Conservation (phyloP, 1,139 yeast species). For the Pichia sp. region DNA sequence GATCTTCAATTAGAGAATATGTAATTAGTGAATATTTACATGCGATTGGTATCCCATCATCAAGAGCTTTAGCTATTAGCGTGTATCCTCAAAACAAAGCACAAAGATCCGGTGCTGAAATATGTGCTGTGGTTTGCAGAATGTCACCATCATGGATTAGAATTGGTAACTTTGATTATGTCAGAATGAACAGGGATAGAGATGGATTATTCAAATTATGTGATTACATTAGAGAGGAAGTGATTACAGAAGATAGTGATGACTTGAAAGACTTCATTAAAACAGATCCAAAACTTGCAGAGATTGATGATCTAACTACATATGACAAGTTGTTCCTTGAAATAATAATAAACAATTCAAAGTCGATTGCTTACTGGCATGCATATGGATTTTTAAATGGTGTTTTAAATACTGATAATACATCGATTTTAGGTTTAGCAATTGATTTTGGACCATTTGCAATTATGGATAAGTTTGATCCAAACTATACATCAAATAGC, state of each 20-base stretch:
- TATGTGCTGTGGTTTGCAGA: slow-evolving; percentile 79
- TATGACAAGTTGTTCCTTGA: slow-evolving; percentile 72
- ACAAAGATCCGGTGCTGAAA: slow-evolving; percentile 62
- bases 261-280: slow-evolving; percentile 17
- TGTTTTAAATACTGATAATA: slow-evolving; percentile 89
- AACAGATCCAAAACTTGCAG: slow-evolving; percentile 9
- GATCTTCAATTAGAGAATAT: slow-evolving; percentile 85
- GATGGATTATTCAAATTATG: slow-evolving; percentile 55
- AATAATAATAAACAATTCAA: slow-evolving; percentile 65
- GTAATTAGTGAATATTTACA: slow-evolving; percentile 75
- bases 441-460: slow-evolving; percentile 96
- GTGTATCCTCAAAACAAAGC: slow-evolving; percentile 72
- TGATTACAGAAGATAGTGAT: slow-evolving; percentile 37
- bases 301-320: slow-evolving; percentile 38
- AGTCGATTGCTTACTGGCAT: slow-evolving; percentile 80
- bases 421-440: slow-evolving; percentile 77
- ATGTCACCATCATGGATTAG: slow-evolving; percentile 86
- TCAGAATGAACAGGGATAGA: slow-evolving; percentile 68
- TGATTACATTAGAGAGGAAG: slow-evolving; percentile 66
- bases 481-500: slow-evolving; percentile 80
- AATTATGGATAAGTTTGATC: slow-evolving; percentile 71
- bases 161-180: slow-evolving; percentile 83
- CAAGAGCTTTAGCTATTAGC: slow-evolving; percentile 74
- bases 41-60: slow-evolving; percentile 79
- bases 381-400: slow-evolving; percentile 90